A percentile compares a stretch with the other conserved stretches of the same genome.
phyloP scores from a whole-genome alignment of 2,329 filamentous ascomycete genomes.

The Onygenales sp. region DNA sequence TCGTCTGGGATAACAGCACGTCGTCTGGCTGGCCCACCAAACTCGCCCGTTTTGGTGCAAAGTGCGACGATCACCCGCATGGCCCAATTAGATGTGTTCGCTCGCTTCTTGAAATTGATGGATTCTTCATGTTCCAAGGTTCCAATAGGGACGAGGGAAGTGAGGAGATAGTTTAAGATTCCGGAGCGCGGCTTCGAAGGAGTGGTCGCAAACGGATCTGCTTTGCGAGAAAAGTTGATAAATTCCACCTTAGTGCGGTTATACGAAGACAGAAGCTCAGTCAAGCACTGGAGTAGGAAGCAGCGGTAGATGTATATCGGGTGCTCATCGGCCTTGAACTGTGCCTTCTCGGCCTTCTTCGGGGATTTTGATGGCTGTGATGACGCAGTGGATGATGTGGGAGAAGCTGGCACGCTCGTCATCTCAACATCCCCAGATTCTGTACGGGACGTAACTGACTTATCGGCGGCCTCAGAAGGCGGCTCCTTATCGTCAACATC shows the following conservation, averaged over 20 bases:
- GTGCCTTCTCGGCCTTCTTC: slow-evolving; percentile 59
- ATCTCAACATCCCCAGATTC: slow-evolving; percentile 42
- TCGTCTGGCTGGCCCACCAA: slow-evolving; percentile 45
- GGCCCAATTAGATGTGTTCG: slow-evolving; percentile 74
- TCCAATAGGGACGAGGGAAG: slow-evolving; percentile 60
- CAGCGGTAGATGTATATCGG: slow-evolving; percentile 95
- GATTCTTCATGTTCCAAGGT: slow-evolving; percentile 64
- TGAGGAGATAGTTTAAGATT: slow-evolving; percentile 87
- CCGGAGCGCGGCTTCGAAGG: slow-evolving; percentile 90
- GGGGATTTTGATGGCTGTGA: slow-evolving; percentile 14
- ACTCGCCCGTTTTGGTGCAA: slow-evolving; percentile 79
- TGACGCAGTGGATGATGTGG: slow-evolving; percentile 22
- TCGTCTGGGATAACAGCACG: slow-evolving; percentile 34
- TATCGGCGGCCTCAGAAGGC: slow-evolving; percentile 11
- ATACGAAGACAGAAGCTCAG: slow-evolving; percentile 83
- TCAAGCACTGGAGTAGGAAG: slow-evolving; percentile 84
- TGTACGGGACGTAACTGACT: slow-evolving; percentile 18
- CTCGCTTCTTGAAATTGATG: slow-evolving; percentile 70
- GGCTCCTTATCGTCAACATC: slow-evolving; percentile 80
- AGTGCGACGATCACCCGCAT: slow-evolving; percentile 79
- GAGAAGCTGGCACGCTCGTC: slow-evolving; percentile 30
- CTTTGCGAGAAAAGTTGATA: slow-evolving; percentile 95
- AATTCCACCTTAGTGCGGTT: slow-evolving; percentile 96
- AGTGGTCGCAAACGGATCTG: slow-evolving; percentile 70
- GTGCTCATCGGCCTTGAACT: slow-evolving; percentile 86